Evolutionary conservation across 1,284 basidiomycete species (phyloP), one percentile per base, ranked within the genome.

Genomic region (Trametes hirsuta): DNA sequence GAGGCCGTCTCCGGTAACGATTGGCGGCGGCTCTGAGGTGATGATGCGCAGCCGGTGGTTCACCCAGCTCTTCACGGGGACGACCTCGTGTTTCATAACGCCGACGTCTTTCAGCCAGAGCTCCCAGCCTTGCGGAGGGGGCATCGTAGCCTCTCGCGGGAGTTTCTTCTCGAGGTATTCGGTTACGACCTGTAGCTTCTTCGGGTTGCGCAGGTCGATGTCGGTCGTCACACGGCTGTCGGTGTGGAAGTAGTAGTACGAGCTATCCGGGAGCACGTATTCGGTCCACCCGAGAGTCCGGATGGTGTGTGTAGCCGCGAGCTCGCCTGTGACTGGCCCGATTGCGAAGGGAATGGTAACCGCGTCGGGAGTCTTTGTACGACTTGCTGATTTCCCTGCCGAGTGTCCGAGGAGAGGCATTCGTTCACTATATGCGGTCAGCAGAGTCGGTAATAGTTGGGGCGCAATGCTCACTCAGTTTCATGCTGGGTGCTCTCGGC

Each of bases 201-300:
- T 76, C 49, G 80, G 65, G 49, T 76, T 77, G 40, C 85, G 80
- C 50, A 92, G 71, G 64, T 90, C 84, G 49, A 86, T 74, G 68
- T 92, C 90, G 14, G 88, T 88, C 21, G 83, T 84, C 52, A 86
- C 77, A 41, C 79, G 82, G 46, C 79, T 73, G 6, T 78, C 81
- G 3, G 81, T 79, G 65, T 91, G 86, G 41, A 82, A 80, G 66
- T 85, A 92, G 73, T 92, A 92, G 39, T 80, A 75, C 4, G 81
- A 75, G 18, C 83, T 83, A 66, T 91, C 87, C 0, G 90, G 90
- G 11, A 92, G 81, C 9, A 81, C 76, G 69, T 88, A 84, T 68
- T 87, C 86, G 45, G 81, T 77, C 90, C 90, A 92, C 8, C 84
- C 83, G 11, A 78, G 74, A 6, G 70, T 65, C 46, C 71, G 68